Base-by-base conservation (phyloP, 805 yeast genomes). In the Schwanniomyces polymorphus region DNA sequence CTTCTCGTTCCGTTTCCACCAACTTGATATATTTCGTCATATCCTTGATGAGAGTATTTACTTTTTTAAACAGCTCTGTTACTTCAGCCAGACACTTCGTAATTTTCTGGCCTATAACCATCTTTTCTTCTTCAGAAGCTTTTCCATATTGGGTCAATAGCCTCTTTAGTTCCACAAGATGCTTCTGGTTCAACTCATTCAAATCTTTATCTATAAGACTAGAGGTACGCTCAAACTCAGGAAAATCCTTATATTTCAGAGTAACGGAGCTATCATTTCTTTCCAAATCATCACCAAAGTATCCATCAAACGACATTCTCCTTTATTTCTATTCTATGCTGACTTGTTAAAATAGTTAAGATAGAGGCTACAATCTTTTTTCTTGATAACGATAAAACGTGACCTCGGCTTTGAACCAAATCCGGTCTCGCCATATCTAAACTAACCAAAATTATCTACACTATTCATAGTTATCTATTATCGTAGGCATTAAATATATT, bases 1-100 rank as follows among this genome's bases (percentile, higher is more conserved):
- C 78, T 50, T 71, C 78, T 41, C 65, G 74, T 33, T 61, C 61
- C 11, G 54, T 25, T 46, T 68, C 72, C 42, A 67, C 61, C 21
- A 59, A 56, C 10, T 52, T 52, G 14, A 73, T 54, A 48, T 63
- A 60, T 4, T 47, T 45, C 49, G 67, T 67, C 39, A 73, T 52
- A 16, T 52, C 44, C 39, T 62, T 60, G 8, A 70, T 61, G 31
- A 53, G 45, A n/a, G 51, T 60, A 50, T 67, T 70, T 21, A 72
- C 38, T 14, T 41, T 46, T 44, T 67, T 68, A 53, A 64, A 72
- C 3, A 58, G 46, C 3, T 55, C 60, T 10, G 74, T 70, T 38
- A 67, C 57, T 17, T 54, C 58, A 7, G 59, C 54, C 17, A 64
- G 49, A 3, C 58, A 40, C 7, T 44, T 38, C 9, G 59, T 54